Base-by-base conservation (phyloP, 2,329 filamentous ascomycete species). In the Tolypocladium endophyticum region DNA sequence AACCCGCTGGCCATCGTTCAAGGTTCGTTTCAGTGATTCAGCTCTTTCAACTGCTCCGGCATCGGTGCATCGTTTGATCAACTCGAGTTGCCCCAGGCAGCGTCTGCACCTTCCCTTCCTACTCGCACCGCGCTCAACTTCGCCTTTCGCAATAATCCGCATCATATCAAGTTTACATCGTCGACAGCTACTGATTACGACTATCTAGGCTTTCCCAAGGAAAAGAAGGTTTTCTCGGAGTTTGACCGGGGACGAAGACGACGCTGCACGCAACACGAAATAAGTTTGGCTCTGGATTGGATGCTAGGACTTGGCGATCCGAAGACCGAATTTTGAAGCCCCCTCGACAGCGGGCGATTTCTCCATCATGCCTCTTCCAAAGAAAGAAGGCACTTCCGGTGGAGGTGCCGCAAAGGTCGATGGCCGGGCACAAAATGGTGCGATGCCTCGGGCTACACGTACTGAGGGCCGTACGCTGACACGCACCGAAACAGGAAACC, bases 401-500 rank as follows among this genome's bases (percentile, higher is more conserved):
- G 69, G 69, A 58, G 69, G 69, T 64, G 67, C 66, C 38, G 64
- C 65, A 43, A 73, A 72, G 62, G 50, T 62, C 41, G 67, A 70
- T 45, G 64, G 67, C 59, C 70, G 70, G 39, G 61, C 61, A 59
- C 74, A 74, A 56, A 77, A 76, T 60, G 74, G 75, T 76, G 63
- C 41, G 52, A 53, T 28, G 35, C 20, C n/a, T 50, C 33, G 35
- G 23, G 16, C 28, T 20, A 20, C 30, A 52, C n/a, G 53, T 38
- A 4, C 25, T 23, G 23, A 33, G 18, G 30, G n/a, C 28, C 41
- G 41, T 6, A 43, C 18, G 16, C 43, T 63, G 63, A 65, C 62
- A 60, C 28, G n/a, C 16, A 61, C 7, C n/a, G 39, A 16, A 18
- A 30, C 53, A 94, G 90, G 88, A 63, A 81, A 82, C 65, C 78